phyloP scores from a whole-genome alignment of 306 rosid species.

The Gynostemma pentaphyllum region DNA sequence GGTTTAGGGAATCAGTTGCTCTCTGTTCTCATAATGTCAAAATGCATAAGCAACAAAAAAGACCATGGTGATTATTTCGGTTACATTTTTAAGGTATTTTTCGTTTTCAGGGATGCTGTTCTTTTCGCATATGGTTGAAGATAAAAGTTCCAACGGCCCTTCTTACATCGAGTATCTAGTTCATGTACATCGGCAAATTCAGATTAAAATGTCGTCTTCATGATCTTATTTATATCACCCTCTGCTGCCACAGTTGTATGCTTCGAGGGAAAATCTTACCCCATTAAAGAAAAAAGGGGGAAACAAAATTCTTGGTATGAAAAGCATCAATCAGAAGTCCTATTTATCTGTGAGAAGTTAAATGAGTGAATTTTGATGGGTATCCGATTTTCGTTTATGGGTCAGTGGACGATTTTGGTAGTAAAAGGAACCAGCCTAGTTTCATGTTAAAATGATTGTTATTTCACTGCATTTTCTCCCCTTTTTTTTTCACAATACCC shows the following conservation, averaged over 20 bases:
- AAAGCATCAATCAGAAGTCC: neutral
- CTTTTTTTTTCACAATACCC: neutral
- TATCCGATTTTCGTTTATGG: neutral
- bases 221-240: conserved; percentile 1
- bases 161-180: conserved; percentile 91
- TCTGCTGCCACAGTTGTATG: neutral
- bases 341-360: neutral
- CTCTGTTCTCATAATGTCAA: too few species aligned
- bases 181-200: conserved; percentile 93
- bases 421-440: neutral
- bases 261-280: neutral
- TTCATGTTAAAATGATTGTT: conserved; percentile 3
- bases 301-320: neutral
- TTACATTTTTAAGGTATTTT: neutral
- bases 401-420: neutral
- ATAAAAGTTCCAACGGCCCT: conserved; percentile 62
- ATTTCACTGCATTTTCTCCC: neutral
- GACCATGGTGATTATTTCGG: neutral
- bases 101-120: conserved; percentile 54
- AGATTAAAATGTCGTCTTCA: conserved; percentile 71
- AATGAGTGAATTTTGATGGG: conserved; percentile 11
- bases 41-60: too few species aligned
- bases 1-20: too few species aligned
- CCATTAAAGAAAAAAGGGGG: too few species aligned
- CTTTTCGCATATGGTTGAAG: conserved; percentile 79